Evolutionary conservation across 2,329 filamentous ascomycete species (phyloP), one percentile per base, ranked within the genome.

Genomic region (Microthyrium microscopicum): DNA sequence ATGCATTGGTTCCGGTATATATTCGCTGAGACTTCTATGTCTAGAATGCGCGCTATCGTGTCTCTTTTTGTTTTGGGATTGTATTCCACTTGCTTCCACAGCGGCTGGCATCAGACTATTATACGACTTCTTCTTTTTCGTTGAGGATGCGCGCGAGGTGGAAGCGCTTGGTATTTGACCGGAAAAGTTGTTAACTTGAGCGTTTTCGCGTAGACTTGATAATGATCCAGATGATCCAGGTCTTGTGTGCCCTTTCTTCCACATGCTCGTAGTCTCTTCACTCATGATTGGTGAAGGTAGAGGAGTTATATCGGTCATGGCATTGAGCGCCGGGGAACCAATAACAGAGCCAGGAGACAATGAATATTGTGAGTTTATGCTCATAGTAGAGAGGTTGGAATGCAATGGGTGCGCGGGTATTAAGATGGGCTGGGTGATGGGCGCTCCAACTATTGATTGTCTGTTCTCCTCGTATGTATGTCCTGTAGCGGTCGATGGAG

Each of bases 21-120:
- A 93, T 42, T 94, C 85, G 58, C 84, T 93, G 18, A 89, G 60
- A 53, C 85, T 94, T 45, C 85, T 69, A 51, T 89, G 84, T 38
- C 31, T 17, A 15, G 21, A 25, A 33, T 33, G 31, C 13, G 21
- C 27, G n/a, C 19, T 22, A n/a, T 22, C 31, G 27, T 33, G 18
- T 7, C 31, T 31, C 29, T 16, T 11, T 8, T 30, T 15, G 18
- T 25, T 8, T 17, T 35, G 24, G 17, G 15, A 18, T 13, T 9
- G 16, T 15, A 22, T 16, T 20, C 15, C 16, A 13, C 17, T 21
- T 30, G 13, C 20, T 5, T 62, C 60, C 19, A 57, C 46, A 9
- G 53, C 52, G 5, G 53, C 47, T 4, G 55, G 52, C 40, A 57
- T 52, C 20, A 64, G 44, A 37, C 51, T 53, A 27, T 56, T 54